Percentiles rank a stretch among this genome's conserved stretches.
phyloP scores from a whole-genome alignment of 768 basidiomycete species.

The Dendrothele bispora region DNA sequence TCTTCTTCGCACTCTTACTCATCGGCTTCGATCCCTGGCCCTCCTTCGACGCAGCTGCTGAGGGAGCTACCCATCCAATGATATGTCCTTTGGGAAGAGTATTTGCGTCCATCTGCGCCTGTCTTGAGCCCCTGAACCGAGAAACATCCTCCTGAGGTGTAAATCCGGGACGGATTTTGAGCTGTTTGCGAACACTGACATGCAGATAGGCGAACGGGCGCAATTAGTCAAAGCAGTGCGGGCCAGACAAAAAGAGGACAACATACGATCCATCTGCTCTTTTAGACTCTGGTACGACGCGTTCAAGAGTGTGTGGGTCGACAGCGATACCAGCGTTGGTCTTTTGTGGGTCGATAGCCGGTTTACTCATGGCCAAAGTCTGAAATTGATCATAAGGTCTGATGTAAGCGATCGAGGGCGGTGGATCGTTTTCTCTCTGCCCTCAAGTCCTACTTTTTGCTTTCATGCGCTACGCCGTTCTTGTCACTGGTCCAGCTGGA shows the following conservation, averaged over 20 bases:
- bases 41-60: constrained; percentile 25
- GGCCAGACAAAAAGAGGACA: neutral
- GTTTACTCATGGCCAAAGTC: constrained; percentile 59
- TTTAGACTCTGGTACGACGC: constrained; percentile 83
- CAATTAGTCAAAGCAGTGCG: constrained; percentile 4
- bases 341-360: constrained; percentile 71
- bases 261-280: constrained; percentile 86
- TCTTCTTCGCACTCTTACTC: constrained; percentile 82
- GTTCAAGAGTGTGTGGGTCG: constrained; percentile 83
- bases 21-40: constrained; percentile 38
- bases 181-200: constrained; percentile 78
- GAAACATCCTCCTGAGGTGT: constrained; percentile 92
- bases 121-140: constrained; percentile 79
- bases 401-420: neutral
- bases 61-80: constrained; percentile 74
- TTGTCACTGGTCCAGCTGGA: constrained; percentile 94
- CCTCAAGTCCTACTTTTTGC: constrained; percentile 9
- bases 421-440: constrained; percentile 2
- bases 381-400: neutral
- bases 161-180: constrained; percentile 89
- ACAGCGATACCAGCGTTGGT: constrained; percentile 77
- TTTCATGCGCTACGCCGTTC: constrained; percentile 83
- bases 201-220: constrained; percentile 14
- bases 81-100: constrained; percentile 77
- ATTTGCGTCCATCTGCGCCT: constrained; percentile 67